Evolutionary conservation across 768 basidiomycete species (phyloP), one percentile per base, ranked within the genome.

Genomic region (Termitomyces sp.): DNA sequence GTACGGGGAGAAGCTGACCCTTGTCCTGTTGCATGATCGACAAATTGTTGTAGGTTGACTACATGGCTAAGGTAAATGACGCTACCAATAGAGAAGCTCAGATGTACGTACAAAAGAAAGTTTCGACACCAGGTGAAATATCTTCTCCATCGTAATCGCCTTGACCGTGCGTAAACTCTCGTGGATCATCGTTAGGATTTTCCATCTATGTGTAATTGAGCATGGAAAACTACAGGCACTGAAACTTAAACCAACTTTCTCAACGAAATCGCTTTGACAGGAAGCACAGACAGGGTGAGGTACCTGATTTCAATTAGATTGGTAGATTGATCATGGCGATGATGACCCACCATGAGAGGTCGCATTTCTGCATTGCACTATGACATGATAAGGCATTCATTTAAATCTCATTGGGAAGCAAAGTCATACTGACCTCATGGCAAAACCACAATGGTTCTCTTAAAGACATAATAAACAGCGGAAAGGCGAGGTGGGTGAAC

Each of bases 321-420:
- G 32, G 53, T 58, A 40, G 35, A 36, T 45, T 43, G 46, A 30
- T 28, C 20, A 28, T 54, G 36, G 53, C 41, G 47, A 18, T 28
- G 20, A 33, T 24, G 20, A 65, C 77, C 41, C 62, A 92, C 91
- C 88, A 90, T 92, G 47, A 94, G 73, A 1, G 93, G 92, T 53
- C 87, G 76, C 91, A 92, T 94, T 73, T 95, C 91, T 54, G 89
- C 85, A 68, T 86, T 80, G 67, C 94, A 96, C 93, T 94, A 44
- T 11, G 24, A 40, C 18, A 41, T 6, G 50, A 63, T 52, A 22
- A 18, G 30, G 30, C 32, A 18, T 53, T 7, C 49, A 32, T 43
- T 26, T 13, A 7, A 54, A 43, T 20, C 36, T 9, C 6, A 35
- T 22, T 32, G 47, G 58, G 45, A 33, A 51, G 54, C 6, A 36